Evolutionary conservation across 2,329 filamentous ascomycete species (phyloP).

Genomic region (Paecilomyces dactylethromorphus): DNA sequence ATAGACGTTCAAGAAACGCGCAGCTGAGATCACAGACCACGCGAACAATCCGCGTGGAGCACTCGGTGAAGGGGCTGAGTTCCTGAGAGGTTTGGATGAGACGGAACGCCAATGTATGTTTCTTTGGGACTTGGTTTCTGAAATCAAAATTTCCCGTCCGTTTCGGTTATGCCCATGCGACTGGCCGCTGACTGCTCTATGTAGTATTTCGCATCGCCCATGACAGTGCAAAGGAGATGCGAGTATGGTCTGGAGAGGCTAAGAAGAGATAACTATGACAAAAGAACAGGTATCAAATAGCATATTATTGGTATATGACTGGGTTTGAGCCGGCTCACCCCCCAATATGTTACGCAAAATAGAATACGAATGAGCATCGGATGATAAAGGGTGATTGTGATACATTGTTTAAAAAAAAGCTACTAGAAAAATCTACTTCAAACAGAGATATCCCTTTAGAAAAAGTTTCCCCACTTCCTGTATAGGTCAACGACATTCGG

Average conservation of each 20-base stretch:
- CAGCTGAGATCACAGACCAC: conserved; percentile 78
- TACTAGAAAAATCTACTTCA: neutral
- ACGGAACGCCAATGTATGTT: conserved; percentile 64
- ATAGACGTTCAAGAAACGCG: conserved; percentile 72
- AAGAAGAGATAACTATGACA: conserved; percentile 36
- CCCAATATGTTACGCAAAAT: neutral
- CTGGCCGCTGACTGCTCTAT: conserved; percentile 10
- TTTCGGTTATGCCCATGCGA: neutral
- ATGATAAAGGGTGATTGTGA: neutral
- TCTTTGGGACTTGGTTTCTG: conserved; percentile 3
- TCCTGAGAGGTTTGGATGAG: conserved; percentile 82
- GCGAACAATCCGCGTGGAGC: conserved; percentile 77
- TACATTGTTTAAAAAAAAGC: neutral
- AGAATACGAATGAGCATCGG: neutral
- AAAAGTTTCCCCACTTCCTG: no score
- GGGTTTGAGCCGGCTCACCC: neutral
- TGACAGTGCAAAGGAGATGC: conserved; percentile 63
- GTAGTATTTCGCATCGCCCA: conserved; percentile 66
- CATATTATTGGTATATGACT: neutral
- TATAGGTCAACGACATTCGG: no score
- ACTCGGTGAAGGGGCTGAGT: conserved; percentile 64
- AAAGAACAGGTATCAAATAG: neutral
- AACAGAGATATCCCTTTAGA: neutral
- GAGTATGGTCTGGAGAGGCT: conserved; percentile 62
- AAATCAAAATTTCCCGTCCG: neutral